A percentile compares a stretch with the other conserved stretches of the same genome.
Conservation (phyloP, 352 stramenopile species). For the Pythium chondricola region DNA sequence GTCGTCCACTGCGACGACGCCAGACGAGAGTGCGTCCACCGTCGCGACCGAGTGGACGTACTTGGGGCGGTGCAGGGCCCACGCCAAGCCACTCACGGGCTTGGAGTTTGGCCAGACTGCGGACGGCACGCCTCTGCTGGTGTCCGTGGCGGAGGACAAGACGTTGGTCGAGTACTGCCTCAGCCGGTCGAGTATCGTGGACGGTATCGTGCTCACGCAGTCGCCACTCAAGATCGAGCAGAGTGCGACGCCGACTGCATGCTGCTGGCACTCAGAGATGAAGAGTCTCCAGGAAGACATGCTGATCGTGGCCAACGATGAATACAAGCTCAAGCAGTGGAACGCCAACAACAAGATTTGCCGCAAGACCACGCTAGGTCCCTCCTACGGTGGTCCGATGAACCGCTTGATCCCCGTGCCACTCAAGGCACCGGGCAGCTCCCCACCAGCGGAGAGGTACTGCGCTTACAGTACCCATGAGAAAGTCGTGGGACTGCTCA, state of each 20-base stretch:
- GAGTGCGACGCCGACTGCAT: conserved; percentile 75
- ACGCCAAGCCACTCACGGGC: conserved; percentile 81
- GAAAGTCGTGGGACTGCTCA: conserved; percentile 80
- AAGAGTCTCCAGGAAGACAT: conserved; percentile 80
- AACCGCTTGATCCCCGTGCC: conserved; percentile 72
- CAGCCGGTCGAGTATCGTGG: conserved; percentile 67
- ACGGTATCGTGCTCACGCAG: conserved; percentile 79
- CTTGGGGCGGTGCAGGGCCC: conserved; percentile 67
- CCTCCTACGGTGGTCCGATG: conserved; percentile 87
- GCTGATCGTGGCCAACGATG: conserved; percentile 85
- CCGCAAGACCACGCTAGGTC: conserved; percentile 85
- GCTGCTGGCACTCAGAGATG: conserved; percentile 87
- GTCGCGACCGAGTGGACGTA: conserved; percentile 62
- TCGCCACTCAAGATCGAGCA: conserved; percentile 79
- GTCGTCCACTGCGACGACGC: neutral
- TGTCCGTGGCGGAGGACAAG: conserved; percentile 84
- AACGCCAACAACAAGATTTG: conserved; percentile 89
- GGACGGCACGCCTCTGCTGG: conserved; percentile 70
- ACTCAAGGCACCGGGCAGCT: conserved; percentile 10
- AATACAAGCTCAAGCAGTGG: conserved; percentile 94
- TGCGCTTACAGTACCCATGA: conserved; percentile 78
- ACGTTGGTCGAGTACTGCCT: conserved; percentile 89
- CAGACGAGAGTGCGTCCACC: neutral
- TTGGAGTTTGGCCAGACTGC: conserved; percentile 79
- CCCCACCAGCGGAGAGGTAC: conserved; percentile 41